A percentile compares a stretch with the other conserved stretches of the same genome.
phyloP scores from a whole-genome alignment of 371 early-diverging fungal genomes.

The Dinochytrium kinnereticum region DNA sequence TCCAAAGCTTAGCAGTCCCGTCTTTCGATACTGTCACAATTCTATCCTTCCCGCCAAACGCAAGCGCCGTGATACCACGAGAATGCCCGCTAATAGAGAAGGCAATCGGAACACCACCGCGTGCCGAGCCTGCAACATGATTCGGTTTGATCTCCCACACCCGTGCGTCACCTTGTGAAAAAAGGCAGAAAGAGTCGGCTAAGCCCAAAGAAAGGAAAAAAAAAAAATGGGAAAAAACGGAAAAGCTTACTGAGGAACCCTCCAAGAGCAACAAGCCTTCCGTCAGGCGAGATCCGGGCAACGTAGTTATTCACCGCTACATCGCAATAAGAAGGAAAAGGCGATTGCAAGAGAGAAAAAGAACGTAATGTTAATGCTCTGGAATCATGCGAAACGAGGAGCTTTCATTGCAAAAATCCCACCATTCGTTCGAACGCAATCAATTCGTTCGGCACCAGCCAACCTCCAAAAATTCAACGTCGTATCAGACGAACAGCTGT shows the following conservation, averaged over 20 bases:
- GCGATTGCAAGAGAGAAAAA: background rate
- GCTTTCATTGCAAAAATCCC: too few species aligned
- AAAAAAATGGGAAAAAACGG: background rate
- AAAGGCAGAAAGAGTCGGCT: background rate
- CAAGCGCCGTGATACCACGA: background rate
- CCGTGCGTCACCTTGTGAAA: background rate
- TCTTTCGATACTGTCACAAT: constrained; percentile 8
- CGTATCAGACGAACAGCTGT: background rate
- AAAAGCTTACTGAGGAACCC: constrained; percentile 1
- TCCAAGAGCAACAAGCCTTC: background rate
- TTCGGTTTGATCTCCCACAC: background rate
- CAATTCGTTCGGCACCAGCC: background rate
- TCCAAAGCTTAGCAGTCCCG: constrained; percentile 13
- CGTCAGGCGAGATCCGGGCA: background rate
- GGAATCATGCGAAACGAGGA: too few species aligned
- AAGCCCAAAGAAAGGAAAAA: background rate
- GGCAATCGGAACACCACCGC: background rate
- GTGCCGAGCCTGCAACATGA: background rate
- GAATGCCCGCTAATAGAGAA: background rate
- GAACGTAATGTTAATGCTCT: too few species aligned
- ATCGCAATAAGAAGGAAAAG: too few species aligned
- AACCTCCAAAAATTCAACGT: constrained; percentile 15
- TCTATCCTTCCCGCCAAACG: background rate
- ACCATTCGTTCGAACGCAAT: constrained; percentile 1
- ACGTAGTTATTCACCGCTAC: constrained; percentile 2